A percentile compares a stretch with the other conserved stretches of the same genome.
phyloP scores from a whole-genome alignment of 2,329 filamentous ascomycete genomes.

The Tolypocladium tropicale region DNA sequence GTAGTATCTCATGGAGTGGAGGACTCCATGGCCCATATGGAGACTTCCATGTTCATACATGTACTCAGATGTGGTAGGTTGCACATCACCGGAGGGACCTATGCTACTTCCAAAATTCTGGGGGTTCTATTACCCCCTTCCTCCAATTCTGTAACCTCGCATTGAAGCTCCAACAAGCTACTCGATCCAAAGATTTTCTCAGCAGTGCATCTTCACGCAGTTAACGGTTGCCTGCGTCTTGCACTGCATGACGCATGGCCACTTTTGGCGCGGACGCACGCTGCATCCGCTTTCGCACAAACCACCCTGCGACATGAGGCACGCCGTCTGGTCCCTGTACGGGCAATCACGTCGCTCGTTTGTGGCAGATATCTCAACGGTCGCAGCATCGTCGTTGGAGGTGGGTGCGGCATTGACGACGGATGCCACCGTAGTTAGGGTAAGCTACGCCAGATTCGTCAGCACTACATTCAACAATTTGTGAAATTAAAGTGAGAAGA shows the following conservation, averaged over 20 bases:
- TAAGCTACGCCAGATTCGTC: neutral
- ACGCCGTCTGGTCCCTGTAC: neutral
- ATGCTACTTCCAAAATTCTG: too few relatives aligned
- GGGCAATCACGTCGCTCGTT: neutral
- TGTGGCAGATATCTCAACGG: neutral
- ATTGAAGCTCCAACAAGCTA: neutral
- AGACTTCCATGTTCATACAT: too few relatives aligned
- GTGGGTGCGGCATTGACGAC: neutral
- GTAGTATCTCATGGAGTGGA: neutral
- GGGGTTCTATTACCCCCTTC: too few relatives aligned
- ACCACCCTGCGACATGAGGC: neutral
- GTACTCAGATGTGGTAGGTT: too few relatives aligned
- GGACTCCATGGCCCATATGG: too few relatives aligned
- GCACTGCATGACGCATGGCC: neutral
- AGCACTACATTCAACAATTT: neutral
- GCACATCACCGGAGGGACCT: too few relatives aligned
- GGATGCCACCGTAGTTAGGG: neutral
- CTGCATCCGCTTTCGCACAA: neutral
- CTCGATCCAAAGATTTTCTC: neutral
- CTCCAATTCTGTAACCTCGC: neutral
- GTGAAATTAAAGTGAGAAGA: too few relatives aligned
- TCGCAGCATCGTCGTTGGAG: neutral
- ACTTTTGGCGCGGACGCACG: neutral
- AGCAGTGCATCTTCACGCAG: neutral
- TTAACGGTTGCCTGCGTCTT: neutral